Evolutionary conservation across 2,329 filamentous ascomycete genomes (phyloP), one percentile per base, ranked within the genome.

Genomic region (Hymenoscyphus repandus): DNA sequence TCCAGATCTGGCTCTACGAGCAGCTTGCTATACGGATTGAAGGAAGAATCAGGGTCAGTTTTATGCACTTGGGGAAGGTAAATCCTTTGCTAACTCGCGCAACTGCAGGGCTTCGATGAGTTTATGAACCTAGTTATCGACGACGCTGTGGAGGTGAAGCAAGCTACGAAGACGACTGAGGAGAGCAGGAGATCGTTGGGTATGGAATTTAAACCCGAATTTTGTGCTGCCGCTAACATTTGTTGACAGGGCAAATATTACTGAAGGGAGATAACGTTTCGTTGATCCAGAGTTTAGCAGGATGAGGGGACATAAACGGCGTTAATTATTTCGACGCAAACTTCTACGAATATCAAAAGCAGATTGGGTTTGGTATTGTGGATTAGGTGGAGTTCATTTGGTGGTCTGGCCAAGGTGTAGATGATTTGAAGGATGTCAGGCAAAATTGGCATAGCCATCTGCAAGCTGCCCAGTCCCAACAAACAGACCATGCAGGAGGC

Each of bases 111-210:
- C 12, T 99, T 99, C 61, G 93, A 99, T 69, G 93, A 99, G 71
- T 99, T 97, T 74, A 96, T 99, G 91, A 99, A 99, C 74, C 77
- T 99, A 45, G 93, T 97, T 36, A 80, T 96, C 59, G 93, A 99
- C 66, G 90, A 99, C 63, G 93, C 93, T 30, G 83, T 96, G 51
- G 92, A 97, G 72, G 90, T 99, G 40, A 88, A 85, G 69, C 80
- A 90, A 66, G 76, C 88, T 49, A 90, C 87, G 56, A 95, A 95
- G 76, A 83, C 81, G 13, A 85, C 88, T 38, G 82, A 85, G 59
- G 91, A 95, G 72, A 83, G 82, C 59, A 80, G 91, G 68, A 83
- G 88, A 70, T 76, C 83, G 39, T 70, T 96, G 47, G 92, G 91
- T 95, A 78, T 78, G 64, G 73, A 54, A 68, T 20, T 9, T n/a